Base-by-base conservation (phyloP, 345 rosid species). In the Brassica juncea region DNA sequence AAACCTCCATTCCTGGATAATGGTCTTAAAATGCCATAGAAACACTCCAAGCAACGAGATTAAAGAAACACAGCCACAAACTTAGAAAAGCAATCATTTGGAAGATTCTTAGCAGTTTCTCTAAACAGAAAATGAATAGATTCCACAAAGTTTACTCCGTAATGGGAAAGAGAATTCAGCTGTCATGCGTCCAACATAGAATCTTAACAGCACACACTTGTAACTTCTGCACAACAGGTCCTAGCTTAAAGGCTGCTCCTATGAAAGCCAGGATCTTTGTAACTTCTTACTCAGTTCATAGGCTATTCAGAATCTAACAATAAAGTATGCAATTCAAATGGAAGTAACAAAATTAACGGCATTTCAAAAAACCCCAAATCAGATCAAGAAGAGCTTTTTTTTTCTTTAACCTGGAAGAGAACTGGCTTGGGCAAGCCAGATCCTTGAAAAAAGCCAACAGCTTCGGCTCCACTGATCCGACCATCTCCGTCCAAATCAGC, bases 401-500 rank as follows among this genome's bases (percentile, higher is more conserved):
- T 39, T 47, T 42, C 3, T 42, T 37, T 1, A 7, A 81, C 99
- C 97, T 94, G 97, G 74, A 94, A 95, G 71, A 94, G 98, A 71
- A 91, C 96, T 81, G 83, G 92, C 80, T 91, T 82, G 80, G 98
- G 81, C 78, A 95, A 87, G 81, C 88, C 89, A 80, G 98, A 87
- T 80, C 97, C 98, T 83, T 95, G 94, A 57, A 95, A 93, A 86
- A 95, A 93, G 28, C 86, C 80, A 4, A 93, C 92, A 81, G 97
- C 99, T 85, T 95, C 99, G 73, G 84, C 86, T 69, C 96, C 99
- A 84, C 91, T 93, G 85, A 93, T 90, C 87, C 88, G 82, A 27
- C 96, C 99, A 81, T 93, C 98, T 69, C 98, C 94, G 34, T 95
- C 96, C 79, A 95, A 90, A 93, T 93, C 99, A 63, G 99, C 99